Conservation (phyloP, 345 rosid species). For the Brassica nigra region DNA sequence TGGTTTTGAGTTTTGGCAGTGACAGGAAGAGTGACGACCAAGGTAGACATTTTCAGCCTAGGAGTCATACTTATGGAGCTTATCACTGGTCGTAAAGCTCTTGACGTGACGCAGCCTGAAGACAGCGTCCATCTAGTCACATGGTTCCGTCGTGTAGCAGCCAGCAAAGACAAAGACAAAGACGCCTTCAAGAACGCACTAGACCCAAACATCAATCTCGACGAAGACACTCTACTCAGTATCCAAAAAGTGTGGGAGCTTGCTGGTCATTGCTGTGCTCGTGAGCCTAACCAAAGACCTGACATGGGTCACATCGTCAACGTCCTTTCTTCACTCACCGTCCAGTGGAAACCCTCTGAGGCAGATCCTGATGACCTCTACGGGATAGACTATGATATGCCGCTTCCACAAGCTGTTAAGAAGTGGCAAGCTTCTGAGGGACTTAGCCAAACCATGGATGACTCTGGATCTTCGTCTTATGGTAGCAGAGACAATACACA, state of each 20-base stretch:
- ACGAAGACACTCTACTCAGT: conserved; percentile 62
- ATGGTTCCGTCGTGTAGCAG: conserved; percentile 72
- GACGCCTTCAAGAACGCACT: conserved; percentile 55
- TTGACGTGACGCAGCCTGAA: conserved; percentile 72
- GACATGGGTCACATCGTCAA: conserved; percentile 83
- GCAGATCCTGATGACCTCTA: conserved; percentile 58
- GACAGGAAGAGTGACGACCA: conserved; percentile 93
- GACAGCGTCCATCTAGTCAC: conserved; percentile 76
- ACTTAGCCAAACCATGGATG: conserved; percentile 48
- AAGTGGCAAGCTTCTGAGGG: conserved; percentile 78
- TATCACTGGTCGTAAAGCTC: conserved; percentile 74
- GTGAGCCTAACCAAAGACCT: conserved; percentile 86
- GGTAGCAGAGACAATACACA: conserved; percentile 71
- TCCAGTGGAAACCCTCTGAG: conserved; percentile 72
- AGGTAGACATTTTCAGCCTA: conserved; percentile 85
- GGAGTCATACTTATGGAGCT: conserved; percentile 92
- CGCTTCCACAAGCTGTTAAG: conserved; percentile 69
- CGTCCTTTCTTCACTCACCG: conserved; percentile 71
- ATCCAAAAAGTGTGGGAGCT: conserved; percentile 67
- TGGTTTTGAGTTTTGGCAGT: conserved; percentile 47
- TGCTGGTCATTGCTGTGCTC: conserved; percentile 75
- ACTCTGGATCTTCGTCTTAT: conserved; percentile 48
- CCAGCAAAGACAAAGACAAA: conserved; percentile 59
- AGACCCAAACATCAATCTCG: conserved; percentile 54
- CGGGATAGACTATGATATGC: conserved; percentile 70